Evolutionary conservation across 2,329 filamentous ascomycete species (phyloP).

Genomic region (Colletotrichum costaricense): DNA sequence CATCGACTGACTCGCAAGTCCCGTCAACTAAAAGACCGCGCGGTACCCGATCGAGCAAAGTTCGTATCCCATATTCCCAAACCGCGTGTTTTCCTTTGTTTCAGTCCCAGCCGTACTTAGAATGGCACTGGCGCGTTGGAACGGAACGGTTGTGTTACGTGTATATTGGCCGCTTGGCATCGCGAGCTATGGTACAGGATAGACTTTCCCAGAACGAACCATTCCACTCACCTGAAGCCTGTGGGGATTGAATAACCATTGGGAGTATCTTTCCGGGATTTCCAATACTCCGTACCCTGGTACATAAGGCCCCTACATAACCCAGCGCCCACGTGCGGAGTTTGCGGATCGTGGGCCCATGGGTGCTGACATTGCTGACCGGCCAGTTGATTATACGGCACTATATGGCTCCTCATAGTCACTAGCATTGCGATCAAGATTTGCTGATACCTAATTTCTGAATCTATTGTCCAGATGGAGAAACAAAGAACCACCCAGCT

Average conservation of each 20-base stretch:
- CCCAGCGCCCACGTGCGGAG: not conserved
- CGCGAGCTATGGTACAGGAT: not conserved
- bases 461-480: not conserved
- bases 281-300: too few species aligned
- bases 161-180: constrained; percentile 10
- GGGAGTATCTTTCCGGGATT: too few species aligned
- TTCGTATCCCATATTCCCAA: not conserved
- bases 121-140: not conserved
- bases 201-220: not conserved
- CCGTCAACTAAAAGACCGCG: too few species aligned
- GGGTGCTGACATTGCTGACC: not conserved
- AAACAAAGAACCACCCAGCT: not conserved
- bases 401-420: not conserved
- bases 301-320: not conserved
- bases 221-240: constrained; percentile 1
- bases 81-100: not conserved
- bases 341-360: not conserved
- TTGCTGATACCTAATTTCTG: not conserved
- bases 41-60: too few species aligned
- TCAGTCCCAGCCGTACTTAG: not conserved
- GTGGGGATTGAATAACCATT: not conserved
- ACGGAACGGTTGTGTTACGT: not conserved
- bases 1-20: not conserved
- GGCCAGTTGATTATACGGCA: not conserved
- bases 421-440: not conserved